Percentiles rank a stretch among this genome's conserved stretches.
Evolutionary conservation across 345 rosid genomes (phyloP).

Genomic region (Sapria himalayana): DNA sequence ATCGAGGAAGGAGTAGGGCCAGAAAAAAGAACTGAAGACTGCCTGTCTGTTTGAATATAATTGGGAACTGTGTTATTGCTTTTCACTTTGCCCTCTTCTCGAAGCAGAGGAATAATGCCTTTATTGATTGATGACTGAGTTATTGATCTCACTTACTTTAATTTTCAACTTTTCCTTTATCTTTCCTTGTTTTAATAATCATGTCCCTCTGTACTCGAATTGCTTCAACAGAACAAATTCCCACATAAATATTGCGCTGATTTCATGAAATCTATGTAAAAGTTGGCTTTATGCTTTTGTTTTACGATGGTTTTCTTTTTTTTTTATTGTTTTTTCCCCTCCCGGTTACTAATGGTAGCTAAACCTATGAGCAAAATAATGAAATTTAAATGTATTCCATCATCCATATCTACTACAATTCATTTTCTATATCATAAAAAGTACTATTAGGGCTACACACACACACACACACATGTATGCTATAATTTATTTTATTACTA

Average conservation of each 20-base stretch:
- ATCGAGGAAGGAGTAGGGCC: conserved; percentile 10
- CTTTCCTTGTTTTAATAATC: no score
- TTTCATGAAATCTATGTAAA: conserved; percentile 17
- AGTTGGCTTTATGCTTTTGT: conserved; percentile 12
- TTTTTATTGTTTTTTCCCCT: neutral
- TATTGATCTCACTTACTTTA: conserved; percentile 4
- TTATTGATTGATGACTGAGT: conserved; percentile 17
- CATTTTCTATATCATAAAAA: no score
- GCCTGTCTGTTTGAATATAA: conserved; percentile 38
- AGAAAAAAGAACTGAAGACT: conserved; percentile 14
- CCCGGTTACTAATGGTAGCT: no score
- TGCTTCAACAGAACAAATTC: no score
- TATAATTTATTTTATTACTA: no score
- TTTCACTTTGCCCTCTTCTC: neutral
- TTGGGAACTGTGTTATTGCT: conserved; percentile 15
- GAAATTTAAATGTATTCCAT: no score
- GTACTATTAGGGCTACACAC: no score
- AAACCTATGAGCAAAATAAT: no score
- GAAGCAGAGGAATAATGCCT: conserved; percentile 13
- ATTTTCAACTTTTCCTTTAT: no score
- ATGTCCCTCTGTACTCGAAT: no score
- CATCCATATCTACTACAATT: no score
- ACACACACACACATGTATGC: no score
- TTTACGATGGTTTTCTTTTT: neutral
- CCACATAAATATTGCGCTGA: neutral